These are phyloP conservation scores for Colletotrichum aenigma DNA, from an alignment of 2,329 filamentous ascomycete genomes.

Conservation along the genomic window DNA sequence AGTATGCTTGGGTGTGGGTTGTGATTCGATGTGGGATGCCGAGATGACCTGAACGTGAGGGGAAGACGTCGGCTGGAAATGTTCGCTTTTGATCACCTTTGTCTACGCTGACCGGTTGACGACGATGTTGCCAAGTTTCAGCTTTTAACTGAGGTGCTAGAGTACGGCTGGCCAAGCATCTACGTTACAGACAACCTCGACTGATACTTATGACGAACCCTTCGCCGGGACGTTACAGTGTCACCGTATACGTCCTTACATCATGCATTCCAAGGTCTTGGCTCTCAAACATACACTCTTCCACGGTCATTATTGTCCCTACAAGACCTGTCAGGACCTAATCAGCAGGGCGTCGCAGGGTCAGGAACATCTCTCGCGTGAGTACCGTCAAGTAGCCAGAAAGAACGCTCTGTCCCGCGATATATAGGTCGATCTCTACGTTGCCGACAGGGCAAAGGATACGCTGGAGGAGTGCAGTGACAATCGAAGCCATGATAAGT, in stretches of 20 bases:
- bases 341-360: too few species aligned
- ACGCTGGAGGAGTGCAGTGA: too few species aligned
- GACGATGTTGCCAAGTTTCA: neutral
- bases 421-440: too few species aligned
- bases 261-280: neutral
- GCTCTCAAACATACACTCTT: too few species aligned
- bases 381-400: too few species aligned
- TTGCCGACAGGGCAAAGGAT: too few species aligned
- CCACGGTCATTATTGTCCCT: too few species aligned
- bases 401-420: too few species aligned
- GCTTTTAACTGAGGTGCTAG: neutral
- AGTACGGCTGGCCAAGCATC: neutral
- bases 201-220: neutral
- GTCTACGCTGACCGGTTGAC: neutral
- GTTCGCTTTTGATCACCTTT: neutral
- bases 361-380: too few species aligned
- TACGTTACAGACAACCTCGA: neutral
- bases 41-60: neutral
- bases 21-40: neutral
- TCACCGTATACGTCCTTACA: neutral
- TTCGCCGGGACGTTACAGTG: rapidly evolving
- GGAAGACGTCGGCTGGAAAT: neutral
- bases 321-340: too few species aligned
- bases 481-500: too few species aligned
- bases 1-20: neutral